These are phyloP conservation scores for Neurospora terricola DNA, from an alignment of 495 filamentous ascomycete genomes.

Conservation along the genomic window DNA sequence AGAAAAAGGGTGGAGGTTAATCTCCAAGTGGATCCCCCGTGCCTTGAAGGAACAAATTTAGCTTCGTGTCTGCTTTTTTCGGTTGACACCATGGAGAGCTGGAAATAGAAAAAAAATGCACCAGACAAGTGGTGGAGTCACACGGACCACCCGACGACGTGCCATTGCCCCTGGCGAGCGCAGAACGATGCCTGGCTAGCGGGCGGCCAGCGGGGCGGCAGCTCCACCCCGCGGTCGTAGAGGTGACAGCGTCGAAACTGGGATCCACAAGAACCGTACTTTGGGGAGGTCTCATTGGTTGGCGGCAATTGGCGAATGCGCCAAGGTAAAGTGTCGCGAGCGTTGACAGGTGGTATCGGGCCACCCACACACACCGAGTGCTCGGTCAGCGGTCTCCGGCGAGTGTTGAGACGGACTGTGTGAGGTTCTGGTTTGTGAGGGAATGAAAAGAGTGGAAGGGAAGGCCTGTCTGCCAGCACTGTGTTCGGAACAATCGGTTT, in stretches of 20 bases:
- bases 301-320: neutral
- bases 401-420: neutral
- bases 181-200: neutral
- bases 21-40: neutral
- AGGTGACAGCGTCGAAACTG: neutral
- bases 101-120: neutral
- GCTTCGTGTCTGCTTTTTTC: neutral
- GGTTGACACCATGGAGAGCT: neutral
- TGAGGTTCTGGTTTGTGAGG: neutral
- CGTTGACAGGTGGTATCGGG: neutral
- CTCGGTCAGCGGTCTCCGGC: neutral
- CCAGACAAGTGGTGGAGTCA: neutral
- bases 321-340: neutral
- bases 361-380: neutral
- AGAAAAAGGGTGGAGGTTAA: neutral
- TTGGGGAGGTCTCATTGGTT: neutral
- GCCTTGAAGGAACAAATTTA: neutral
- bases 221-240: neutral
- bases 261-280: neutral
- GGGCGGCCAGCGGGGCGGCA: neutral
- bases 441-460: neutral
- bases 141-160: neutral
- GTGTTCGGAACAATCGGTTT: constrained; percentile 13
- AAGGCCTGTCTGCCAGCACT: constrained; percentile 1
- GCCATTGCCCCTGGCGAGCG: neutral